Evolutionary conservation across 2,329 filamentous ascomycete species (phyloP), one percentile per base, ranked within the genome.

Genomic region (Fusarium miscanthi): DNA sequence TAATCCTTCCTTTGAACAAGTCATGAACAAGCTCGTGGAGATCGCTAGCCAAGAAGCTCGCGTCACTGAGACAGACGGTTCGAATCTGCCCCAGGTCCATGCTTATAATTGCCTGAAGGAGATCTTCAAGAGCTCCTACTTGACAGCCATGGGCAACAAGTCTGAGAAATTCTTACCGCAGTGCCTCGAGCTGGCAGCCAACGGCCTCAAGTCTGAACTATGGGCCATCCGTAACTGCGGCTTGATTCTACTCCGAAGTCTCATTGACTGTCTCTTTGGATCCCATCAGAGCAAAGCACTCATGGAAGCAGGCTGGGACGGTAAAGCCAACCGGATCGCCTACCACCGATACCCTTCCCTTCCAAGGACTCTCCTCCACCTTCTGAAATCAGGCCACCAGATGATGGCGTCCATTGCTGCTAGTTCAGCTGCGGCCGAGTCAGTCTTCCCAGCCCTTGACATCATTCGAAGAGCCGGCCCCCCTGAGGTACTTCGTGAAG

Each of bases 151-250:
- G 25, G 88, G 93, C 33, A 89, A 90, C 61, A 87, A 88, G 59
- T 93, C 94, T 1, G 94, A 97, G 76, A 85, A 85, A 1, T 92
- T 94, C 74, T 86, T 98, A 12, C 90, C 93, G 13, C 85, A 89
- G 35, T 92, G 92, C 38, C 85, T 99, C 8, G 88, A 91, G 68
- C 86, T 98, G n/a, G 94, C 95, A 4, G 93, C 93, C 16, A 88
- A 88, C 65, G 94, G 92, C 57, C 86, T 99, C 21, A 92, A 90
- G 48, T 96, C 94, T 1, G 88, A 93, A 66, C 90, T 96, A 27
- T 99, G 96, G 96, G 94, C 95, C 0, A 94, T 99, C 63, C 91
- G 95, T 2, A 99, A 99, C 80, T 98, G 94, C 74, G 94, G 94
- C 4, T 83, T 98, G 38, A 92, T 98, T 83, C 89, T 99, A 11